Percentiles rank a stretch among this genome's conserved stretches.
Evolutionary conservation across 805 yeast genomes (phyloP).

Genomic region (Vanderwaltozyma tropicalis): DNA sequence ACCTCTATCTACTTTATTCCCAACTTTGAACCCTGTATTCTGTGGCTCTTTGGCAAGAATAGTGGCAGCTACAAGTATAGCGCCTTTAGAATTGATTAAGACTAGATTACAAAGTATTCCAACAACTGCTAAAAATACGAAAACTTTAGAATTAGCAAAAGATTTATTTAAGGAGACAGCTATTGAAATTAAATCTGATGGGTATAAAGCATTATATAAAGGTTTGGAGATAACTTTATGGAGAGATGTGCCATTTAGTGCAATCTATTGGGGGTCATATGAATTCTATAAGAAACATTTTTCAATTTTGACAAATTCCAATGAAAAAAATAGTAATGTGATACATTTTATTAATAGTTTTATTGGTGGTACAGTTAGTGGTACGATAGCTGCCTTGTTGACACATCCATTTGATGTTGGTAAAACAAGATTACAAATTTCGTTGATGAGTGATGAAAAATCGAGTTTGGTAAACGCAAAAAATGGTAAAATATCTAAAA

Average conservation of each 20-base stretch:
- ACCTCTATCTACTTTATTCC: slow-evolving; percentile 33
- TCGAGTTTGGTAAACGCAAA: slow-evolving; percentile 3
- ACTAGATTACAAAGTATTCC: slow-evolving; percentile 90
- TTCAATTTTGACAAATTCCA: neutral
- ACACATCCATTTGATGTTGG: slow-evolving; percentile 98
- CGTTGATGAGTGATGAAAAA: slow-evolving; percentile 17
- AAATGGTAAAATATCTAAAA: slow-evolving; percentile 21
- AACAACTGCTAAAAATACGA: slow-evolving; percentile 25
- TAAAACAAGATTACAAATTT: slow-evolving; percentile 78
- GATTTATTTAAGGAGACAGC: slow-evolving; percentile 45
- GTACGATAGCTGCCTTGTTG: slow-evolving; percentile 70
- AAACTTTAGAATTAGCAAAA: slow-evolving; percentile 27
- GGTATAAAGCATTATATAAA: slow-evolving; percentile 59
- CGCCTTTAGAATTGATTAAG: slow-evolving; percentile 80
- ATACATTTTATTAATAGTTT: slow-evolving; percentile 49
- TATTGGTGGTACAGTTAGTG: slow-evolving; percentile 74
- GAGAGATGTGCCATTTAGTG: slow-evolving; percentile 97
- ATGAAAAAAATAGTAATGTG: slow-evolving; percentile 22
- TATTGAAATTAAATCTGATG: slow-evolving; percentile 42
- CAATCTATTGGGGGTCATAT: slow-evolving; percentile 86
- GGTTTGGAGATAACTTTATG: slow-evolving; percentile 84
- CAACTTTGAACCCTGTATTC: slow-evolving; percentile 55
- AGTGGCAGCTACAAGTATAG: slow-evolving; percentile 70
- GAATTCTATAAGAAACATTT: slow-evolving; percentile 38
- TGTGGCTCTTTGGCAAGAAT: slow-evolving; percentile 83